Conservation (phyloP, 306 rosid species). For the Rosa lucieae region DNA sequence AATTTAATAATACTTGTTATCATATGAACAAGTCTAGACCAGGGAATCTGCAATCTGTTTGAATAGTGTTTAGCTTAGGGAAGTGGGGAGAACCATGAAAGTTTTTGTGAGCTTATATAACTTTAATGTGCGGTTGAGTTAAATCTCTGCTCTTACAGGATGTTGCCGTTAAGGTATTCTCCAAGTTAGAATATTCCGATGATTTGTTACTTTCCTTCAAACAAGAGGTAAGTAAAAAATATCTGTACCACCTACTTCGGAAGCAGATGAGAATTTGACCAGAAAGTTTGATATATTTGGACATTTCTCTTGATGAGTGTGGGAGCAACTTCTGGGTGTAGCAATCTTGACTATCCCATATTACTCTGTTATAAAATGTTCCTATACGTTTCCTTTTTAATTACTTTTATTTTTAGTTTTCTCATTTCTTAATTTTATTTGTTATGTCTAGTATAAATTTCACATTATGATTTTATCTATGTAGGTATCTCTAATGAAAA, state of each 20-base stretch:
- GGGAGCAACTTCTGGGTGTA: background rate
- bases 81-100: slow-evolving; percentile 9
- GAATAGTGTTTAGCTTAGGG: slow-evolving; percentile 2
- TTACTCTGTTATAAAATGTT: background rate
- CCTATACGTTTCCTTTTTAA: background rate
- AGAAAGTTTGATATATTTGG: background rate
- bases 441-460: slow-evolving; percentile 15
- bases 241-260: background rate
- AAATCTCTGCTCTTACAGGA: slow-evolving; percentile 52
- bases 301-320: background rate
- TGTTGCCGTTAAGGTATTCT: slow-evolving; percentile 91
- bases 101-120: slow-evolving; percentile 2
- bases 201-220: slow-evolving; percentile 69
- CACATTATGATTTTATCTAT: slow-evolving; percentile 15
- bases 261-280: background rate
- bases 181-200: slow-evolving; percentile 80
- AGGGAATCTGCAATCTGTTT: background rate
- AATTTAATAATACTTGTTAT: background rate
- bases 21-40: background rate
- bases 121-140: slow-evolving; percentile 24
- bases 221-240: slow-evolving; percentile 61
- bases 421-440: slow-evolving; percentile 9
- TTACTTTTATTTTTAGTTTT: background rate
- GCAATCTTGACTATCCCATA: background rate
- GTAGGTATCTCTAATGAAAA: slow-evolving; percentile 93